phyloP scores from a whole-genome alignment of 768 basidiomycete genomes.

The Tubosaeta sp. region DNA sequence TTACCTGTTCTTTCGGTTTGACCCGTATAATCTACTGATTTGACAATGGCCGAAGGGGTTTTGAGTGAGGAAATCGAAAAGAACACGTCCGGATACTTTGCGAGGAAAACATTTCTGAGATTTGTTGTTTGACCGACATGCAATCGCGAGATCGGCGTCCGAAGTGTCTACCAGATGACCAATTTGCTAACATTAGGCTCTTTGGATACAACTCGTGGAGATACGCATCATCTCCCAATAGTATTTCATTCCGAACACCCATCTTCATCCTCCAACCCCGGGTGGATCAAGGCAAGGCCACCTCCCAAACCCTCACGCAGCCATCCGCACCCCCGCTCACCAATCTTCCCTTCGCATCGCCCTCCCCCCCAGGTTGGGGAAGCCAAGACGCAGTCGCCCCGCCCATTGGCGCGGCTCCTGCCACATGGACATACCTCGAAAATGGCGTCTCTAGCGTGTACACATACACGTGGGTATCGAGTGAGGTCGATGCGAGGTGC shows the following conservation, averaged over 20 bases:
- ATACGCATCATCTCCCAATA: too few relatives aligned
- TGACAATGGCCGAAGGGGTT: too few relatives aligned
- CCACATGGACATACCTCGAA: conserved; percentile 69
- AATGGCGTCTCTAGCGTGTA: conserved; percentile 72
- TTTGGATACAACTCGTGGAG: too few relatives aligned
- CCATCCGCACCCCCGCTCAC: conserved; percentile 79
- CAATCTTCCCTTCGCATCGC: conserved; percentile 38
- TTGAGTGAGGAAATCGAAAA: too few relatives aligned
- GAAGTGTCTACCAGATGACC: too few relatives aligned
- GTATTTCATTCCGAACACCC: background rate
- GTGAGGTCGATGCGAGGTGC: conserved; percentile 81
- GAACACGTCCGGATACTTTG: too few relatives aligned
- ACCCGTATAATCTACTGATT: too few relatives aligned
- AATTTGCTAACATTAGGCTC: too few relatives aligned
- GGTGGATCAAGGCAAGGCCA: conserved; percentile 30
- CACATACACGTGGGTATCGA: conserved; percentile 91
- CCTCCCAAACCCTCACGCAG: conserved; percentile 69
- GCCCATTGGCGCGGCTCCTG: conserved; percentile 84
- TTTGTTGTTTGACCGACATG: too few relatives aligned
- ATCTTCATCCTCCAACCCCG: background rate
- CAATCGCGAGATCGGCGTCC: too few relatives aligned
- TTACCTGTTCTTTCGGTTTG: too few relatives aligned
- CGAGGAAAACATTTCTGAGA: too few relatives aligned
- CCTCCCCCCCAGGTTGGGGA: background rate
- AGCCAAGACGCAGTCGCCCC: conserved; percentile 81